Conservation (phyloP, 1,139 yeast species). For the Taphrina pruni region DNA sequence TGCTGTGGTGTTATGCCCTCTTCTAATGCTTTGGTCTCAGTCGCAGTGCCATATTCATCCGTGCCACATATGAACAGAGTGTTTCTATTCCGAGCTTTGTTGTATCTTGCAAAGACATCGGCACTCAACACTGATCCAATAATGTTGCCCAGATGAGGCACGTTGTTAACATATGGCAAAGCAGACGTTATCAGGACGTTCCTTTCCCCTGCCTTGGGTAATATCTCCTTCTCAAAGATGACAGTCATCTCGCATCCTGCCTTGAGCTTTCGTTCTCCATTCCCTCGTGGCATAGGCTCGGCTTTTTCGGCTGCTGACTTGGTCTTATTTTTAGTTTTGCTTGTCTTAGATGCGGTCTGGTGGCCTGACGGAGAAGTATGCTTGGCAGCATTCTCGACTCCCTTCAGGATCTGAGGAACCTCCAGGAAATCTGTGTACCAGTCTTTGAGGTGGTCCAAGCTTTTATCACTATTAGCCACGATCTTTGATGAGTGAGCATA, state of each 20-base stretch:
- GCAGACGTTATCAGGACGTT: conserved; percentile 93
- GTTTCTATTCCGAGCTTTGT: conserved; percentile 86
- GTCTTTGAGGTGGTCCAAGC: conserved; percentile 2
- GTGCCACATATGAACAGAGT: conserved; percentile 92
- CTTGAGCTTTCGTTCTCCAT: conserved; percentile 52
- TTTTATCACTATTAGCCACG: conserved; percentile 1
- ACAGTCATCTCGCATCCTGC: conserved; percentile 50
- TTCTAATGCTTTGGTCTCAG: conserved; percentile 96
- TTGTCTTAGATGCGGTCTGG: conserved; percentile 43
- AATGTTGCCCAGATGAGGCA: conserved; percentile 96
- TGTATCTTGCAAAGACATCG: conserved; percentile 89
- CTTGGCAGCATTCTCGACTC: conserved; percentile 37
- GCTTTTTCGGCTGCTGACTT: conserved; percentile 48
- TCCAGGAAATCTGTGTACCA: conserved; percentile 27
- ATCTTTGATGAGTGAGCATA: conserved; percentile 17
- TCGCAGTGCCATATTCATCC: conserved; percentile 99
- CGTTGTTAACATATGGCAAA: conserved; percentile 95
- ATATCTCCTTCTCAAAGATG: conserved; percentile 51
- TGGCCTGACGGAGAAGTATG: conserved; percentile 54
- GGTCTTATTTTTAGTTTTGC: conserved; percentile 48
- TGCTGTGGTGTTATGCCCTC: conserved; percentile 86
- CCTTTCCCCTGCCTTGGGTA: conserved; percentile 72
- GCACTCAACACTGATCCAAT: conserved; percentile 94
- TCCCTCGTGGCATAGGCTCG: conserved; percentile 40
- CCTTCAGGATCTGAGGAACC: conserved; percentile 27